Base-by-base conservation (phyloP, 352 stramenopile species). In the Globisporangium orthogonon region DNA sequence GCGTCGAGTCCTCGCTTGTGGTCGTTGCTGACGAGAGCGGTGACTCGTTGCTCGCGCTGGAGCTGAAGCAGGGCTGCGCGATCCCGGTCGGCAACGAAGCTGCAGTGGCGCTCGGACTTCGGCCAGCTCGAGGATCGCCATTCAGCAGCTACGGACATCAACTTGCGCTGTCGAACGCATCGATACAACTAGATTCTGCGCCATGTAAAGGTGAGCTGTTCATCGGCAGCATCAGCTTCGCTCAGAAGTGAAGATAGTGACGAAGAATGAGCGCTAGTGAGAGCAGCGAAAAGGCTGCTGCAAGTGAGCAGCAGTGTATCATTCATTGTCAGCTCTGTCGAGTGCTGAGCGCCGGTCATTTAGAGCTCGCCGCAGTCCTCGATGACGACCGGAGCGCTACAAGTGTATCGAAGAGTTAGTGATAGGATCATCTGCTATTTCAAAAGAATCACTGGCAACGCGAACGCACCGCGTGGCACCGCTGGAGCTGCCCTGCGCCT, bases 311-410 rank as follows among this genome's bases (percentile, higher is more conserved):
- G 43, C 44, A 5, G 44, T 49, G 44, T 49, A 49, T 49, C 23
- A 23, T 23, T 23, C 44, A 31, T 18, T 4, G 10, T 30, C 18
- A 13, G n/a, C 44, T 49, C 23, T 23, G 23, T 23, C 23, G 23
- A 23, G 23, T 23, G 23, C 23, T 23, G 15, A 14, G 7, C 15
- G 30, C 15, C 7, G 7, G 33, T 7, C 4, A 47, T 44, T 74
- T 78, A 76, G 23, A 98, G 52, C 73, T 98, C 94, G 46, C 97
- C 97, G 65, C 89, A 98, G 76, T 98, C 97, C 61, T 95, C 94
- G 63, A 99, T 97, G 14, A 98, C 72, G 41, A 99, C 90, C 45
- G 69, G 52, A 0, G 65, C 59, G 33, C 79, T 86, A 47, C 10
- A 49, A 57, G 52, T n/a, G 17, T 11, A 15, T 18, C 23, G 23